Evolutionary conservation across 2,329 filamentous ascomycete species (phyloP), one percentile per base, ranked within the genome.

Genomic region (Trichoderma endophyticum): DNA sequence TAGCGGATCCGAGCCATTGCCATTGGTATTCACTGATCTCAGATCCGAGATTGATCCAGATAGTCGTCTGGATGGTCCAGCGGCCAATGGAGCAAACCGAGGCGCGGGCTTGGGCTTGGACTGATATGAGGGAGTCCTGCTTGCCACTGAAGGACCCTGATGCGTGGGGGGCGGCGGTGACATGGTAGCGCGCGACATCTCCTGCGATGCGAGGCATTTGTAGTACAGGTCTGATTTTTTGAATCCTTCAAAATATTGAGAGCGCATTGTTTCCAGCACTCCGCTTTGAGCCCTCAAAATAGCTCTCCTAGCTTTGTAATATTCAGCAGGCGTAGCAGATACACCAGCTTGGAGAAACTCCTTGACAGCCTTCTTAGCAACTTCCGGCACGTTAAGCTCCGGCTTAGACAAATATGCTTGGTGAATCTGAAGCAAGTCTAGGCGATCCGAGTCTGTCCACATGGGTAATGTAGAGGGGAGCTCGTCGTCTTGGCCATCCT

Each of bases 151-250:
- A 36, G 79, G 73, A 62, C 78, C 78, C 65, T 76, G 77, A 51
- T 66, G 71, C 57, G 30, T 74, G 60, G 28, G 64, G 57, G 74
- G 71, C 15, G 75, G 67, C 36, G 77, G 74, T 11, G 73, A 72
- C 43, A 77, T 72, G 32, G 79, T 79, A 7, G 76, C 71, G 64
- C 78, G 84, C 2, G 88, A 85, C 56, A 89, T 86, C 81, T 97
- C 94, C 77, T 97, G 93, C 14, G 95, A 93, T 8, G 95, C 94
- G 1, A 99, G 86, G 79, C 95, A 98, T 80, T 99, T 99, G 85
- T 96, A 98, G 80, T 94, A 99, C 0, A 99, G 82, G 78, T 98
- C 96, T 0, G 96, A 97, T 76, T 91, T 93, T 78, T 95, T 97
- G 84, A 99, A 99, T 24, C 89, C 89, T 21, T 92, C 90, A 74